Conservation (phyloP, 2,329 filamentous ascomycete genomes). For the Pyricularia grisea region DNA sequence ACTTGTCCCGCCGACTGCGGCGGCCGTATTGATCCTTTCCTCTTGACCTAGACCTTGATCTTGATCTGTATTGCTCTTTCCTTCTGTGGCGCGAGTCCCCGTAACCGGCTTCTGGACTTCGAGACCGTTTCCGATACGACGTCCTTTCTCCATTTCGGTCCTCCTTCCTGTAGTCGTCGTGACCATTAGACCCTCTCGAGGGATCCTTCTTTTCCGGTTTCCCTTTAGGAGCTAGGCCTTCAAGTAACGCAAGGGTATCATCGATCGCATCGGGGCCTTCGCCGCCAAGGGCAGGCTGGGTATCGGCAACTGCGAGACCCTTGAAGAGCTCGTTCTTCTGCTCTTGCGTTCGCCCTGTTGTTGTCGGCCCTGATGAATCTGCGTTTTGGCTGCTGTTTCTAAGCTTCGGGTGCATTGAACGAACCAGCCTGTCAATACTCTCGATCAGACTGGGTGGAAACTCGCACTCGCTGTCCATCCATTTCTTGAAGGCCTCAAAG, state of each 20-base stretch:
- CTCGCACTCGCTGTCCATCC: slow-evolving; percentile 64
- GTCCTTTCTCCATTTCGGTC: background rate
- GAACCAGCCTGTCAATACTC: slow-evolving; percentile 80
- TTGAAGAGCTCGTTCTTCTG: slow-evolving; percentile 85
- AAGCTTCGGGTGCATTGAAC: slow-evolving; percentile 85
- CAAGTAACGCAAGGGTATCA: slow-evolving; percentile 86
- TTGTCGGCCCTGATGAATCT: slow-evolving; percentile 18
- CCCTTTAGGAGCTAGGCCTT: slow-evolving; percentile 66
- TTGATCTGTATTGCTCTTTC: slow-evolving; percentile 25
- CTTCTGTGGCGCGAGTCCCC: slow-evolving; percentile 43
- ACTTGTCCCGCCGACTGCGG: slow-evolving; percentile 27
- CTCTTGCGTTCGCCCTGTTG: slow-evolving; percentile 38
- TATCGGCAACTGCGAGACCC: slow-evolving; percentile 79
- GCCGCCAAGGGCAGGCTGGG: slow-evolving; percentile 29
- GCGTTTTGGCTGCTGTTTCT: slow-evolving; percentile 44
- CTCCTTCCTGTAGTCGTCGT: slow-evolving; percentile 12
- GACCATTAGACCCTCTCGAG: slow-evolving; percentile 11
- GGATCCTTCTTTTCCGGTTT: slow-evolving; percentile 24
- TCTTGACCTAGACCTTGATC: slow-evolving; percentile 32
- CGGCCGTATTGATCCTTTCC: slow-evolving; percentile 21
- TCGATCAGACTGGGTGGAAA: slow-evolving; percentile 84
- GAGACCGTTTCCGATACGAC: slow-evolving; percentile 37
- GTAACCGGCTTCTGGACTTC: slow-evolving; percentile 38
- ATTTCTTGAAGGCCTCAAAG: slow-evolving; percentile 63
- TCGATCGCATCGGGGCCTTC: slow-evolving; percentile 63